Percentiles rank a stretch among this genome's conserved stretches.
Evolutionary conservation across 2,329 filamentous ascomycete genomes (phyloP).

Genomic region (Emergomyces pasteurianus): DNA sequence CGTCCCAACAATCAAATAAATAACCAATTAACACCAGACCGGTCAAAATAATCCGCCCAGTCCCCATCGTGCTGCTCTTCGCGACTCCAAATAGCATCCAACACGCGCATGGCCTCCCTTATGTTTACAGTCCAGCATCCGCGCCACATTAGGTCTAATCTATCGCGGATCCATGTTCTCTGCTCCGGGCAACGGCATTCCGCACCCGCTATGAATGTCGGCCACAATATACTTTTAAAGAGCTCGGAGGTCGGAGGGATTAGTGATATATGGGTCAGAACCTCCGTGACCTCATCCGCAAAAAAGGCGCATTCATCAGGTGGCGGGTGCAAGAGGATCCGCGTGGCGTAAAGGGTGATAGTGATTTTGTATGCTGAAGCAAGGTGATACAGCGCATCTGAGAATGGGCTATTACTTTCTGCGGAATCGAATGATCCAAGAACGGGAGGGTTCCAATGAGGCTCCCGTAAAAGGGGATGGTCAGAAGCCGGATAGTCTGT

Average conservation of each 20-base stretch:
- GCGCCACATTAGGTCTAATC: conserved; percentile 24
- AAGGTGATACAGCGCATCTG: conserved; percentile 16
- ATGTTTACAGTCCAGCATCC: conserved; percentile 28
- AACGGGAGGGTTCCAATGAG: not conserved
- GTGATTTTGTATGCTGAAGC: conserved; percentile 30
- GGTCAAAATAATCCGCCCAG: conserved; percentile 30
- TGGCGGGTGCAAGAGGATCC: conserved; percentile 24
- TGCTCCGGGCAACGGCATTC: conserved; percentile 25
- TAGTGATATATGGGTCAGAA: conserved; percentile 25
- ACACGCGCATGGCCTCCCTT: conserved; percentile 28
- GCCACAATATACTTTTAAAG: conserved; percentile 35
- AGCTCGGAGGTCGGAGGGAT: conserved; percentile 26
- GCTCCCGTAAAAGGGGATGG: not conserved
- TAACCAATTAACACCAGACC: conserved; percentile 29
- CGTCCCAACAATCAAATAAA: conserved; percentile 22
- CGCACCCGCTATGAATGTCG: conserved; percentile 33
- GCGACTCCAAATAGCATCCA: conserved; percentile 30
- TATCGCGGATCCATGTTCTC: conserved; percentile 22
- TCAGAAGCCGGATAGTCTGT: not conserved
- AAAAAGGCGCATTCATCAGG: conserved; percentile 14
- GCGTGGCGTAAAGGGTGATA: conserved; percentile 30
- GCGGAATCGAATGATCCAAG: not conserved
- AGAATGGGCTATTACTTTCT: not conserved
- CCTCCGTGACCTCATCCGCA: conserved; percentile 20
- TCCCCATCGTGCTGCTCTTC: conserved; percentile 24